phyloP scores from a whole-genome alignment of 352 stramenopile species.

The Pythium grandisporangium region DNA sequence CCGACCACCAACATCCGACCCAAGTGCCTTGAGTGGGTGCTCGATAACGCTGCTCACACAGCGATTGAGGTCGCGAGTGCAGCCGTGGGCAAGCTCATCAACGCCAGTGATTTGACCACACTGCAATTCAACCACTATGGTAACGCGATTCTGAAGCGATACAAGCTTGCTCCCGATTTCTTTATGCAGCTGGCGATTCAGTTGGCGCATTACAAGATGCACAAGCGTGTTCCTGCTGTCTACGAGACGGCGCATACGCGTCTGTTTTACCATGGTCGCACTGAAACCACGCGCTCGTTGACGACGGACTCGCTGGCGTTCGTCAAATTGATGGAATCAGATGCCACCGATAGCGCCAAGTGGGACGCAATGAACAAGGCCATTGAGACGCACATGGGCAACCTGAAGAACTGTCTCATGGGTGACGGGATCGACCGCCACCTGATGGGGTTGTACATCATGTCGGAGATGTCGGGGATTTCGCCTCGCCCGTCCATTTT shows the following conservation, averaged over 20 bases:
- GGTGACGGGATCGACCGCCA: slow-evolving; percentile 93
- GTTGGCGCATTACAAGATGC: slow-evolving; percentile 95
- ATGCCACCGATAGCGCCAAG: slow-evolving; percentile 27
- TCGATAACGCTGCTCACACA: slow-evolving; percentile 73
- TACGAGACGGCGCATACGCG: slow-evolving; percentile 97
- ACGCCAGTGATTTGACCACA: slow-evolving; percentile 85
- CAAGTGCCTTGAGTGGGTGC: slow-evolving; percentile 68
- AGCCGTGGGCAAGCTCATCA: slow-evolving; percentile 89
- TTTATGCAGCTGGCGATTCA: slow-evolving; percentile 97
- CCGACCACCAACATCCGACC: slow-evolving; percentile 57
- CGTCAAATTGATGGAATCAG: slow-evolving; percentile 85
- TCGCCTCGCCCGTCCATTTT: slow-evolving; percentile 87
- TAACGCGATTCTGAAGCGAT: slow-evolving; percentile 87
- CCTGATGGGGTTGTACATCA: slow-evolving; percentile 94
- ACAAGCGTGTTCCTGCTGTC: slow-evolving; percentile 88
- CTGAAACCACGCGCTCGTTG: slow-evolving; percentile 86
- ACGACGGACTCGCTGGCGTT: slow-evolving; percentile 88
- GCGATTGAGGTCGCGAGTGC: slow-evolving; percentile 83
- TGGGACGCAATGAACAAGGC: slow-evolving; percentile 85
- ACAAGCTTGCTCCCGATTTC: slow-evolving; percentile 94
- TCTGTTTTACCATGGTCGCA: slow-evolving; percentile 96
- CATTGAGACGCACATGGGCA: slow-evolving; percentile 89
- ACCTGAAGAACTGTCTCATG: slow-evolving; percentile 75
- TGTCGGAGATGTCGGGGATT: slow-evolving; percentile 88
- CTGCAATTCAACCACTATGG: slow-evolving; percentile 92